A percentile compares a stretch with the other conserved stretches of the same genome.
These are phyloP conservation scores for Hebeloma cylindrosporum DNA, from an alignment of 768 basidiomycete species.

Conservation along the genomic window DNA sequence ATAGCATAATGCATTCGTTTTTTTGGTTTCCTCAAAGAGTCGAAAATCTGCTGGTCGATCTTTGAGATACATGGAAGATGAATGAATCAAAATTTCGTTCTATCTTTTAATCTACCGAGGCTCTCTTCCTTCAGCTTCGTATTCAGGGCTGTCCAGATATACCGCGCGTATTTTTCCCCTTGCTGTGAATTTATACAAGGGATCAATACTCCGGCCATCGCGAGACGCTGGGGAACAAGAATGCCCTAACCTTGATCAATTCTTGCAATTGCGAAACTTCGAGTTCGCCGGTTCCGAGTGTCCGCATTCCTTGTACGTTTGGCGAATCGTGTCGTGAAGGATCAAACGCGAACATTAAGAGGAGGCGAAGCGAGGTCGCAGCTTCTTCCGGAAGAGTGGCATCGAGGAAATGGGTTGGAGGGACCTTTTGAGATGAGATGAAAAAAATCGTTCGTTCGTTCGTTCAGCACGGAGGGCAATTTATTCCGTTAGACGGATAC, in stretches of 20 bases:
- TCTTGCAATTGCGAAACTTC: conserved; percentile 45
- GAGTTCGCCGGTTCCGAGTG: conserved; percentile 64
- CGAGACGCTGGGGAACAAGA: background rate
- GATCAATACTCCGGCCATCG: background rate
- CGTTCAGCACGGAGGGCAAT: no score
- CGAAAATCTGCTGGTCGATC: no score
- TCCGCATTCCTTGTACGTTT: conserved; percentile 59
- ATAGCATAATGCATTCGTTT: no score
- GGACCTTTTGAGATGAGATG: conserved; percentile 38
- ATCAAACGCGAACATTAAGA: conserved; percentile 65
- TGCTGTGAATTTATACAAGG: conserved; percentile 38
- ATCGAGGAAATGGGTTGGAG: conserved; percentile 69
- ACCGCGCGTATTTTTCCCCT: conserved; percentile 64
- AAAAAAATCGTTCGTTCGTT: no score
- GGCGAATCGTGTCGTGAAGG: conserved; percentile 22
- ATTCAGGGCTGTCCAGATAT: conserved; percentile 57
- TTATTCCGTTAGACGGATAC: background rate
- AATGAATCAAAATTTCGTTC: conserved; percentile 37
- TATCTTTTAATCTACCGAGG: conserved; percentile 55
- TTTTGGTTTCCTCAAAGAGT: no score
- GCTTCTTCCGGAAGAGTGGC: conserved; percentile 72
- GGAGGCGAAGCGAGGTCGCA: conserved; percentile 57
- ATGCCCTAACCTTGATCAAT: conserved; percentile 53
- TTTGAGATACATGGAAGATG: background rate
- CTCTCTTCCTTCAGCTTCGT: conserved; percentile 67